Evolutionary conservation across 495 filamentous ascomycete species (phyloP).

Genomic region (Penicillium angulare): DNA sequence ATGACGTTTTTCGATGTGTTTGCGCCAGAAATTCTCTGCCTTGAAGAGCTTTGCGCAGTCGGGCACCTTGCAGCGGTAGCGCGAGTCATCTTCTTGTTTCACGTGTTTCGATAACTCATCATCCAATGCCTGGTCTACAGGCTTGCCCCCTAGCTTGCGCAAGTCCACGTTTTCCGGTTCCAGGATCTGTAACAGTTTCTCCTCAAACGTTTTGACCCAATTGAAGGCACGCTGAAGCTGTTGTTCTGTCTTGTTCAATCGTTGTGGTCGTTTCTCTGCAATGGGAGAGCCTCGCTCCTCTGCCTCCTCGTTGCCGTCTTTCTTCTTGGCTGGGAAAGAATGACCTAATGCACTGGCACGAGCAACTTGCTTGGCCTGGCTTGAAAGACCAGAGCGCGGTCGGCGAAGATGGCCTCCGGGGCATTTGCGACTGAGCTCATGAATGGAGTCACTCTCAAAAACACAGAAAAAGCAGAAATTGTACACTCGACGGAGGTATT

Average conservation of each 20-base stretch:
- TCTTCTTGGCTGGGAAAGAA: conserved; percentile 78
- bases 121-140: conserved; percentile 77
- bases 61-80: conserved; percentile 93
- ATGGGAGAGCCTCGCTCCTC: conserved; percentile 62
- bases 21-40: conserved; percentile 92
- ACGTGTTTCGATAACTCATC: conserved; percentile 86
- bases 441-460: conserved; percentile 95
- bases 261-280: conserved; percentile 64
- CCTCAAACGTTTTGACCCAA: conserved; percentile 99
- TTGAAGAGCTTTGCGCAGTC: conserved; percentile 98
- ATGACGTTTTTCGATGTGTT: conserved; percentile 97
- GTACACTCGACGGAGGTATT: conserved; percentile 94
- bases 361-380: conserved; percentile 79
- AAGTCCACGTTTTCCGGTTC: conserved; percentile 87
- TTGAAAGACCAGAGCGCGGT: conserved; percentile 77
- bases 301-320: conserved; percentile 59
- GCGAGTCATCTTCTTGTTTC: conserved; percentile 95
- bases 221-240: conserved; percentile 95
- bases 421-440: conserved; percentile 92
- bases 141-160: conserved; percentile 83
- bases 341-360: conserved; percentile 75
- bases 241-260: conserved; percentile 75
- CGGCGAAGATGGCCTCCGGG: conserved; percentile 94
- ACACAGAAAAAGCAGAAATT: conserved; percentile 99
- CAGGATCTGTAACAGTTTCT: conserved; percentile 88